These are phyloP conservation scores for Funneliformis caledonium DNA, from an alignment of 371 early-diverging fungal species.

Conservation along the genomic window DNA sequence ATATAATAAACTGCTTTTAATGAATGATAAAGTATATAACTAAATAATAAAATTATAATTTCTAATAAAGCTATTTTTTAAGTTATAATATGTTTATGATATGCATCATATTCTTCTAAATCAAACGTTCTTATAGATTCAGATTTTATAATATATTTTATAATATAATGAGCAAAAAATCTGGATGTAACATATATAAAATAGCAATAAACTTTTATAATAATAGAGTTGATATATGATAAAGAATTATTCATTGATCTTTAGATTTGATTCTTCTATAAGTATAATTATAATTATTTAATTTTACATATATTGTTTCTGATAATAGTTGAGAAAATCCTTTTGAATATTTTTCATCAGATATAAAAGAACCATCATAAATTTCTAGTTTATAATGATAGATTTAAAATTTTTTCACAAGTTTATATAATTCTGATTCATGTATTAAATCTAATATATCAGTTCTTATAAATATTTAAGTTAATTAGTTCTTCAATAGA, in stretches of 20 bases:
- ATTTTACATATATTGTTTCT: background rate
- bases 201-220: background rate
- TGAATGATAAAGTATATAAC: background rate
- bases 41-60: background rate
- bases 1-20: background rate
- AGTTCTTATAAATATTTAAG: too few species aligned
- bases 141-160: slow-evolving; percentile 13
- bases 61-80: background rate
- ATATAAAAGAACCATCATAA: background rate
- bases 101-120: too few species aligned
- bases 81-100: background rate
- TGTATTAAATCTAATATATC: background rate
- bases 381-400: background rate
- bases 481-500: background rate
- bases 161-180: too few species aligned
- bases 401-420: slow-evolving; percentile 4
- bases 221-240: background rate
- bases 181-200: background rate
- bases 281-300: background rate
- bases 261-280: background rate
- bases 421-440: slow-evolving; percentile 15
- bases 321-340: slow-evolving; percentile 13
- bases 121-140: too few species aligned
- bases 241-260: background rate
- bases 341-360: background rate